Evolutionary conservation across 2,329 filamentous ascomycete genomes (phyloP), one percentile per base, ranked within the genome.

Genomic region (Bipolaris victoriae): DNA sequence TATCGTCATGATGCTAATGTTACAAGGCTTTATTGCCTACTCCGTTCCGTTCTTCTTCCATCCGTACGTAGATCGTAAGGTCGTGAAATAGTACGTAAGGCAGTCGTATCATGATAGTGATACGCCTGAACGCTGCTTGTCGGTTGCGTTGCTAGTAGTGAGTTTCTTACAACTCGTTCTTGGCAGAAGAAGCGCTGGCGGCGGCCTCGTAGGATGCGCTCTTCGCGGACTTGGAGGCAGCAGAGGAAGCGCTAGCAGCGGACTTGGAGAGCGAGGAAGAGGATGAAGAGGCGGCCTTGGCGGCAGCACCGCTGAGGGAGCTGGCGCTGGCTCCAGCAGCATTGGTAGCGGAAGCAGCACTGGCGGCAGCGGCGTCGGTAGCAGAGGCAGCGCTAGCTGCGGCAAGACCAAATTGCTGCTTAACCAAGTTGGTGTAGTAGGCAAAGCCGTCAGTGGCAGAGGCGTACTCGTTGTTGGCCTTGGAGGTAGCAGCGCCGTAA

Each of bases 311-410:
- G 44, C 61, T 65, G 18, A 64, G 55, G 53, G 76, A 64, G 55
- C 51, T 66, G 39, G 63, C 65, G 35, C 66, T 69, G 40, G 71
- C 66, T 20, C 56, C 62, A 35, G 72, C 76, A 48, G 69, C 65
- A 51, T 67, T 70, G 33, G 69, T 60, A 29, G 66, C 67, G 50
- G 59, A 39, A 11, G 59, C 57, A 41, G 63, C 65, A 33, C 66
- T 69, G 40, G 71, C 66, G 16, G 55, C 62, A 33, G 73, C 76
- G 43, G 76, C 71, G 24, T 62, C 60, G 4, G 91, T 94, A 7
- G 91, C 91, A 72, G 95, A 94, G 56, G 88, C 87, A 47, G 89
- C 91, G 57, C 73, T 78, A 62, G 78, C 76, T 35, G 80, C 79
- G 49, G 77, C 78, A 37, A 82, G 67, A 54, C 80, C 80, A 54